Evolutionary conservation across 2,329 filamentous ascomycete genomes (phyloP).

Genomic region (Rhynchosporium agropyri): DNA sequence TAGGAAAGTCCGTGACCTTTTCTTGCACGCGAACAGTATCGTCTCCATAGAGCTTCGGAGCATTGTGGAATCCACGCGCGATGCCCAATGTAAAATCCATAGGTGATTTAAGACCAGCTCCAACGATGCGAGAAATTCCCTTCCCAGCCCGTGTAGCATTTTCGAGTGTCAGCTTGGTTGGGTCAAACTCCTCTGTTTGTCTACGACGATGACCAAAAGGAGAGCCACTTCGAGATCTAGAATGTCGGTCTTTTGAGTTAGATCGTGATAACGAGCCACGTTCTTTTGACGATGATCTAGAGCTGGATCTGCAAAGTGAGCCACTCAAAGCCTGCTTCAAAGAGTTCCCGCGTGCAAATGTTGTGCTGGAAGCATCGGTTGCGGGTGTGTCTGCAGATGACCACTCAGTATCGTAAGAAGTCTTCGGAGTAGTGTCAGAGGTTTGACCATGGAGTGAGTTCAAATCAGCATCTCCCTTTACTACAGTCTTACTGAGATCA

Average conservation of each 20-base stretch:
- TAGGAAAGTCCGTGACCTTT: conserved; percentile 66
- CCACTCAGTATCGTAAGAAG: conserved; percentile 35
- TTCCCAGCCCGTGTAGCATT: conserved; percentile 66
- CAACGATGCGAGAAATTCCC: conserved; percentile 71
- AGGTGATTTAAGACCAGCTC: conserved; percentile 64
- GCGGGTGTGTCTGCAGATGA: conserved; percentile 27
- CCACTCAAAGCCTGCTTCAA: conserved; percentile 41
- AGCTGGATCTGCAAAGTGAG: conserved; percentile 34
- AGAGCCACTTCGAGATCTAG: conserved; percentile 33
- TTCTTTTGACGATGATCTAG: conserved; percentile 28
- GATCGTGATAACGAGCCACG: conserved; percentile 28
- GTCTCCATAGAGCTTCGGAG: conserved; percentile 67
- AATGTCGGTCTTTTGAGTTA: conserved; percentile 27
- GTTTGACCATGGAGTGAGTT: conserved; percentile 18
- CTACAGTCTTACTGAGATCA: conserved; percentile 24
- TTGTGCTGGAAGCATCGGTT: conserved; percentile 30
- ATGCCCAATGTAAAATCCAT: conserved; percentile 59
- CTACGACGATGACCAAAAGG: conserved; percentile 28
- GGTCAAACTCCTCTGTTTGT: conserved; percentile 39
- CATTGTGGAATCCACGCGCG: conserved; percentile 71
- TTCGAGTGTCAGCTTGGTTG: conserved; percentile 50
- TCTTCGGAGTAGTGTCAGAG: conserved; percentile 29
- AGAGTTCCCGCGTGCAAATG: conserved; percentile 33
- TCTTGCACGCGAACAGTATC: conserved; percentile 59
- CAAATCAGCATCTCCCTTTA: conserved; percentile 15